Base-by-base conservation (phyloP, 1,139 yeast species). In the Yamadazyma friedrichii region DNA sequence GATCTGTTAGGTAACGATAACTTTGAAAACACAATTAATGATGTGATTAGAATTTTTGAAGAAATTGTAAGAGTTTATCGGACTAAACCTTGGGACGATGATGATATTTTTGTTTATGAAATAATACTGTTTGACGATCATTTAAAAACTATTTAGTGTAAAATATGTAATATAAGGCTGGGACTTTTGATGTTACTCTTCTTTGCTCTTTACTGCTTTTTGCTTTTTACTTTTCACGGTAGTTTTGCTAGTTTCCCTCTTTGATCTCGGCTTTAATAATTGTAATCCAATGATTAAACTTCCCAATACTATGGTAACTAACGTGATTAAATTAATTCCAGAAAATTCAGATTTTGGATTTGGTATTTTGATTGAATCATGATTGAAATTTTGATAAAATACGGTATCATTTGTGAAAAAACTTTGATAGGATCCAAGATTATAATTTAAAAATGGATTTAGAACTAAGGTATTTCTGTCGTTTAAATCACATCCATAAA, bases 341-440 rank as follows among this genome's bases (percentile, higher is more conserved):
- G 41, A 42, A 28, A 48, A 45, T 10, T 43, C 44, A 13, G 42
- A 40, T 33, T 43, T 38, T 12, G 53, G 51, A 1, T 43, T 39
- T 1, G 54, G 52, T 13, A 49, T 44, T 8, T 39, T 35, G 11
- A 52, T 38, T 6, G 15, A 2, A 12, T 15, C 17, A 12, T 10
- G 6, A 25, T 10, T 11, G 3, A 40, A 31, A 31, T 12, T 16
- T 22, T 69, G 74, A 46, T 67, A 72, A 44, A 69, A 71, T 2
- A 68, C 71, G 0, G 76, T 67, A 44, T 70, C 64, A 15, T 67
- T 58, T 10, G 76, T 68, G 50, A 72, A 72, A 42, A 61, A 68
- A 13, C 55, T 51, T 45, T 67, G 70, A 47, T 59, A 70, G 63
- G 46, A 11, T 36, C 44, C 27, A 42, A 47, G 12, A 48, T 60